Evolutionary conservation across 257 asterid species (phyloP), one percentile per base, ranked within the genome.

Genomic region (Gentiana straminea): DNA sequence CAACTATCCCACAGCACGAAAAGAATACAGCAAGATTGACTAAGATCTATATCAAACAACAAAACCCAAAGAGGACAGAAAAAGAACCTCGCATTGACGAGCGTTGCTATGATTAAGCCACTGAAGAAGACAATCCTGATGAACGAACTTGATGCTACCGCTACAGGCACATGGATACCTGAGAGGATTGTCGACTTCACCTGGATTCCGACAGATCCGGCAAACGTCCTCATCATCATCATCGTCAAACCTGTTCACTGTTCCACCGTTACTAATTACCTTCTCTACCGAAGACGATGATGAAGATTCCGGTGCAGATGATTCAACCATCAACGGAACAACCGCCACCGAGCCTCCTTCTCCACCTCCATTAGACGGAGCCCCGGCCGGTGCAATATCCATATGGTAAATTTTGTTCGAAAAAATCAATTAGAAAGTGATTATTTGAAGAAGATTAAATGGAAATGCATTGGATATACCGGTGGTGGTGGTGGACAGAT

Each of bases 61-160:
- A 6, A 45, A 57, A 2, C 24, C 10, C 9, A 56, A 37, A 56
- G 51, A 41, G 44, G 47, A 37, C 8, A 15, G 45, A 10, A 3
- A 41, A 38, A 8, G 4, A 52, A 90, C 98, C 95, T 91, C 98
- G 92, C 98, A 91, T 47, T 86, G 94, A 57, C 96, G 89, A 66
- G 98, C 95, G 81, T 91, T 91, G 65, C 98, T 86, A 61, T 91
- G 98, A 79, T 81, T 91, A 49, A 91, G 96, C 98, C 98, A 91
- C 84, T 86, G 98, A 58, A 91, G 92, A 49, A 91, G 89, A 72
- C 98, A 91, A 60, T 91, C 96, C 76, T 87, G 96, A 62, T 91
- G 98, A 61, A 91, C 98, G 66, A 75, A 91, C 68, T 91, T 91
- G 66, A 91, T 91, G 67, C 98, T 91, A 13, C 98, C 98, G 76